Evolutionary conservation across 2,329 filamentous ascomycete species (phyloP).

Genomic region (Fusarium albidum): DNA sequence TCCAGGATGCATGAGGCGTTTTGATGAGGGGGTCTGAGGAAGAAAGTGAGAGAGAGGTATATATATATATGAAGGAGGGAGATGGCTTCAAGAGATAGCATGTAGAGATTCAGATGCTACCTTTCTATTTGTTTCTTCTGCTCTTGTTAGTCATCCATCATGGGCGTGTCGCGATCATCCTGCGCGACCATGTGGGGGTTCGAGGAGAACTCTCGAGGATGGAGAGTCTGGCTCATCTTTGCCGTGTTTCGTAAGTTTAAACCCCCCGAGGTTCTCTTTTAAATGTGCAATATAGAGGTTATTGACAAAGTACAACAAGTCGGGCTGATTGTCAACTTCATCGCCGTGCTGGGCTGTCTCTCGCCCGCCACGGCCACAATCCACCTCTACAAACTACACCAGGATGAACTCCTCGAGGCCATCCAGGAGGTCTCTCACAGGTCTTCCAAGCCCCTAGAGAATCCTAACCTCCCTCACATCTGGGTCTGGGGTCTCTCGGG

Average conservation of each 20-base stretch:
- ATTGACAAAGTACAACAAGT: no score
- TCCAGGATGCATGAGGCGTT: no score
- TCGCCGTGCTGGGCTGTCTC: slow-evolving; percentile 25
- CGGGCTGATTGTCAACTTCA: slow-evolving; percentile 26
- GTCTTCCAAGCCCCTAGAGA: slow-evolving; percentile 1
- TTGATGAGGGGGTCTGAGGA: no score
- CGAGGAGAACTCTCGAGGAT: slow-evolving; percentile 24
- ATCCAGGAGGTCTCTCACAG: slow-evolving; percentile 12
- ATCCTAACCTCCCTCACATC: slow-evolving; percentile 7
- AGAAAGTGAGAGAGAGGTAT: no score
- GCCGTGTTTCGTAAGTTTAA: slow-evolving; percentile 29
- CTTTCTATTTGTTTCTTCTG: neutral
- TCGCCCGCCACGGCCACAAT: slow-evolving; percentile 18
- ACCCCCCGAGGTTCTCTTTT: neutral
- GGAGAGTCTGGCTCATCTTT: slow-evolving; percentile 28
- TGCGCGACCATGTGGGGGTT: slow-evolving; percentile 29
- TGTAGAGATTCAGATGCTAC: no score
- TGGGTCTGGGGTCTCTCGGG: slow-evolving; percentile 29
- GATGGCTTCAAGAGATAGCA: no score
- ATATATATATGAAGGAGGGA: no score
- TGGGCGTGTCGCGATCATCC: slow-evolving; percentile 16
- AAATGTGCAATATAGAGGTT: no score
- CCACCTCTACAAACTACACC: slow-evolving; percentile 18
- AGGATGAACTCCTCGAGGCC: slow-evolving; percentile 10
- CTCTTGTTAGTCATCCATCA: neutral